phyloP scores from a whole-genome alignment of 140 eudicot genomes.

The Flaveria floridana region DNA sequence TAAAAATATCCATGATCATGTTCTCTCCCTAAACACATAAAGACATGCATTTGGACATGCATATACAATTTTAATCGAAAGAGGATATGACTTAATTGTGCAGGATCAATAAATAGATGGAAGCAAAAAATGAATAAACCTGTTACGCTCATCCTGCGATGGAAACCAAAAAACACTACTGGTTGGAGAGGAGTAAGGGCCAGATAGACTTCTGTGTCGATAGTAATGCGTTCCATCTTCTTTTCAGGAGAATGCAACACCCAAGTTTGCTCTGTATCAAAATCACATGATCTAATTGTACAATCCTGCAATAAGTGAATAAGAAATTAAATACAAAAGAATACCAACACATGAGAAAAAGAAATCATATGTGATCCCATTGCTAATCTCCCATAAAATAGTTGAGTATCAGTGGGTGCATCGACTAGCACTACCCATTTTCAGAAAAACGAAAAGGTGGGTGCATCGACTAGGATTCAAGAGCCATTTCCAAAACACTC shows the following conservation, averaged over 20 bases:
- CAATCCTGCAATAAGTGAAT: slow-evolving; percentile 69
- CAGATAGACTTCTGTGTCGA: slow-evolving; percentile 94
- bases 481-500: slow-evolving; percentile 13
- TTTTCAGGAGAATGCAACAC: slow-evolving; percentile 98
- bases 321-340: not conserved
- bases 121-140: slow-evolving; percentile 40
- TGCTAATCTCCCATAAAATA: not conserved
- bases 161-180: slow-evolving; percentile 94
- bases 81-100: slow-evolving; percentile 1
- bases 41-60: not conserved
- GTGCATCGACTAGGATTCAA: slow-evolving; percentile 13
- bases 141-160: slow-evolving; percentile 97
- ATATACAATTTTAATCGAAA: slow-evolving; percentile 3
- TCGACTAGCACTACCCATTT: too few species aligned
- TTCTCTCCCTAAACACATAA: slow-evolving; percentile 19
- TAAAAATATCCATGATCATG: not conserved
- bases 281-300: slow-evolving; percentile 96
- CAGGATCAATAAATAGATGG: slow-evolving; percentile 18
- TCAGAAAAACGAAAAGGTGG: too few species aligned
- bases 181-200: slow-evolving; percentile 97
- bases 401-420: not conserved
- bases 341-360: not conserved
- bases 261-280: slow-evolving; percentile 94
- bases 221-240: slow-evolving; percentile 85
- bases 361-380: slow-evolving; percentile 3